A percentile compares a stretch with the other conserved stretches of the same genome.
phyloP scores from a whole-genome alignment of 164 flowering plant genomes.

The Nymphaea thermarum region DNA sequence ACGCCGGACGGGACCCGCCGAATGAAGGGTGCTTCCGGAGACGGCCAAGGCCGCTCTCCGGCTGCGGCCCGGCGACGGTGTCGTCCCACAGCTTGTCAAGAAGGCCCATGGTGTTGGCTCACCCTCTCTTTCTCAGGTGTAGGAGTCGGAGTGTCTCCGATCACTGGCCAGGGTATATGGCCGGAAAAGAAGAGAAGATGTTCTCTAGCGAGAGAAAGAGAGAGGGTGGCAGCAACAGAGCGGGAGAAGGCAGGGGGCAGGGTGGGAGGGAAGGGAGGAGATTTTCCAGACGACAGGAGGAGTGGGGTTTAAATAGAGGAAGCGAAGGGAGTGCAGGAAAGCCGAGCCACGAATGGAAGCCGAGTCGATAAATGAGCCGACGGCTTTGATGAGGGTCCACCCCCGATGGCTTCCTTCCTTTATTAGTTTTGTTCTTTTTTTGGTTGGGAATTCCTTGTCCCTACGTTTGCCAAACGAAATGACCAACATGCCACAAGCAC shows the following conservation, averaged over 20 bases:
- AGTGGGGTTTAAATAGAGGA: not conserved
- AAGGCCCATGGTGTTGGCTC: slow-evolving; percentile 38
- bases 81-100: slow-evolving; percentile 83
- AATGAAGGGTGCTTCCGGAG: slow-evolving; percentile 43
- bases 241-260: not conserved
- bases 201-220: not conserved
- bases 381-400: not conserved
- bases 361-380: not conserved
- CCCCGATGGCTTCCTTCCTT: too few relatives aligned
- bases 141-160: not conserved
- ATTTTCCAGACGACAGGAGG: not conserved
- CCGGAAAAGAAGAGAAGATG: not conserved
- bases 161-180: not conserved
- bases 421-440: too few relatives aligned
- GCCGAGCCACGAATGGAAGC: not conserved
- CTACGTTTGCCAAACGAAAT: too few relatives aligned
- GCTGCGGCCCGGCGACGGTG: slow-evolving; percentile 73
- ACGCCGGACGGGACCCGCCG: slow-evolving; percentile 12
- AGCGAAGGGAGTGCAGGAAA: not conserved
- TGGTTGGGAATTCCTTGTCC: not conserved
- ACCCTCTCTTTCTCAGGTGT: not conserved
- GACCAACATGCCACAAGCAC: too few relatives aligned
- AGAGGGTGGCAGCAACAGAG: not conserved
- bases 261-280: not conserved
- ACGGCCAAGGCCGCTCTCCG: slow-evolving; percentile 48